These are phyloP conservation scores for Gossypium bickii DNA, from an alignment of 345 rosid genomes.

Conservation along the genomic window DNA sequence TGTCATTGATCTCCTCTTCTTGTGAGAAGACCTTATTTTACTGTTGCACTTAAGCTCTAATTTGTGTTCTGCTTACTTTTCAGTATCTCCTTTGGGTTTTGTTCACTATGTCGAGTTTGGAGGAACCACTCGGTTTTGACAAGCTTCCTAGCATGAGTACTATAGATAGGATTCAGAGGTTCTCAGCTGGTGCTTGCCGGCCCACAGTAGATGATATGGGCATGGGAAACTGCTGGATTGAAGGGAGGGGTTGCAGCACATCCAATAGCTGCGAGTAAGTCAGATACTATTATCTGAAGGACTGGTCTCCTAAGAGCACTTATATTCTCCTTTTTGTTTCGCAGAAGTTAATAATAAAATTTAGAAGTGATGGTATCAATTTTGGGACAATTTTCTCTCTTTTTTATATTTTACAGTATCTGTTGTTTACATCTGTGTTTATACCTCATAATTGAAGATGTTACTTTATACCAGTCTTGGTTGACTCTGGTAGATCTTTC, in stretches of 20 bases:
- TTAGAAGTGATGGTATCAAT: not conserved
- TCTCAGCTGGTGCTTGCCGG: conserved; percentile 80
- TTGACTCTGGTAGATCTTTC: not conserved
- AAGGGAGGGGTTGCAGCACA: conserved; percentile 74
- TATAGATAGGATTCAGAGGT: conserved; percentile 75
- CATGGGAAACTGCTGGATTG: conserved; percentile 81
- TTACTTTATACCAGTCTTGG: not conserved
- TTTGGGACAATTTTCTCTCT: not conserved
- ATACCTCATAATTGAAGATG: not conserved
- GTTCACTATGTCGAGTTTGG: conserved; percentile 83
- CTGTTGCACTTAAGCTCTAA: conserved; percentile 20
- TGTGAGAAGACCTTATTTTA: conserved; percentile 12
- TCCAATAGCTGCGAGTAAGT: conserved; percentile 73
- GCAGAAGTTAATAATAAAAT: not conserved
- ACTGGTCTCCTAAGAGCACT: not conserved
- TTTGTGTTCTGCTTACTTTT: conserved; percentile 31
- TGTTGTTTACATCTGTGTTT: not conserved
- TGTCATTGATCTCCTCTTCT: conserved; percentile 14
- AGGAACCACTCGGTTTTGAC: conserved; percentile 84
- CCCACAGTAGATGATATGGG: conserved; percentile 62
- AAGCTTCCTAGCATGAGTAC: conserved; percentile 92
- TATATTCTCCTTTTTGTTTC: not conserved
- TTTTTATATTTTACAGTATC: not conserved
- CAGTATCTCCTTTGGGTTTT: conserved; percentile 29
- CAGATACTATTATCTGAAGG: not conserved